A percentile compares a stretch with the other conserved stretches of the same genome.
Conservation (phyloP, 768 basidiomycete genomes). For the Infundibulicybe gibba region DNA sequence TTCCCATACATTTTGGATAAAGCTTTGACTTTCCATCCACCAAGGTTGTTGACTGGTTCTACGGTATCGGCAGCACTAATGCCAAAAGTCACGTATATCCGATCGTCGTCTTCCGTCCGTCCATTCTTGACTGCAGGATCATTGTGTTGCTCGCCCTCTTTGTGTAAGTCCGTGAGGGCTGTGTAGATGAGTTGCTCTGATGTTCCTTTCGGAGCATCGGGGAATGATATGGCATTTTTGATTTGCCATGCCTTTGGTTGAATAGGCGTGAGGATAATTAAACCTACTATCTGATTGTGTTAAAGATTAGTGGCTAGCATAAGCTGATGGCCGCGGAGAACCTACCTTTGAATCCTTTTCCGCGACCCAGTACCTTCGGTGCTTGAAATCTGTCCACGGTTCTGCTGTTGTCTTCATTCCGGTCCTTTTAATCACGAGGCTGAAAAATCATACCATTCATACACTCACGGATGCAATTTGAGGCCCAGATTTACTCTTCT, state of each 20-base stretch:
- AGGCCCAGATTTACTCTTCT: conserved; percentile 41
- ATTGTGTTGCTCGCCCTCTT: conserved; percentile 18
- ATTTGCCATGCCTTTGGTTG: conserved; percentile 43
- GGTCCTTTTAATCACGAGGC: neutral
- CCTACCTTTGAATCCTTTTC: conserved; percentile 27
- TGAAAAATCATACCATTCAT: neutral
- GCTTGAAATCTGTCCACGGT: conserved; percentile 53
- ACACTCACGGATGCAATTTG: conserved; percentile 48
- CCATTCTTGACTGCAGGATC: neutral
- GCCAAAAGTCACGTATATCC: conserved; percentile 41
- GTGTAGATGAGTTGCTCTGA: conserved; percentile 49
- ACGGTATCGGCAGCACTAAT: conserved; percentile 41
- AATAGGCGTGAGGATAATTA: conserved; percentile 50
- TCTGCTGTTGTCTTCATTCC: conserved; percentile 33
- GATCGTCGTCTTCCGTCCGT: conserved; percentile 10
- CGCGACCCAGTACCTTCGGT: conserved; percentile 58
- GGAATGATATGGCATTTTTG: conserved; percentile 55
- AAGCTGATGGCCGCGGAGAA: neutral
- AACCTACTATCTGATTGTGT: conserved; percentile 32
- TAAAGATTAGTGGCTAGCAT: conserved; percentile 2
- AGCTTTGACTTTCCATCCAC: conserved; percentile 42
- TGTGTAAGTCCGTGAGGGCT: conserved; percentile 38
- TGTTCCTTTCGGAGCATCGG: conserved; percentile 48
- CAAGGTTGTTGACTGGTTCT: conserved; percentile 36
- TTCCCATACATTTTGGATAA: conserved; percentile 39